Percentiles rank a stretch among this genome's conserved stretches.
phyloP scores from a whole-genome alignment of 2,329 filamentous ascomycete genomes.

The Colletotrichum zoysiae region DNA sequence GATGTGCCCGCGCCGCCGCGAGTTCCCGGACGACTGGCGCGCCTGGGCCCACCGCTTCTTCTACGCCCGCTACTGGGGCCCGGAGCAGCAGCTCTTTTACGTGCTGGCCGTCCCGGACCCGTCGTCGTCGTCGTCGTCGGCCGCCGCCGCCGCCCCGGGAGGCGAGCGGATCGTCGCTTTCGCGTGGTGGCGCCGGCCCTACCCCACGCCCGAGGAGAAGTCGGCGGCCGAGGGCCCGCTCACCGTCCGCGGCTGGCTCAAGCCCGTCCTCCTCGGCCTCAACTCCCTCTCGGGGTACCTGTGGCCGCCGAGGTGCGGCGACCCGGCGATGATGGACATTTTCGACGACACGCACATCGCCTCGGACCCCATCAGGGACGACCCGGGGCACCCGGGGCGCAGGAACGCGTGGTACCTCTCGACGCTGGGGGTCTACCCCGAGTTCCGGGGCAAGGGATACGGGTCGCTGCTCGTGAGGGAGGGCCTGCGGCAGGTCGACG shows the following conservation, averaged over 20 bases:
- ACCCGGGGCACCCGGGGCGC: constrained; percentile 48
- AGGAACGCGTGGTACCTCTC: constrained; percentile 53
- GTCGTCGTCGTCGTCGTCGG: constrained; percentile 7
- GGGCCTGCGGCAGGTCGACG: constrained; percentile 48
- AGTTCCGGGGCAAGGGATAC: constrained; percentile 49
- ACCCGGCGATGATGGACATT: constrained; percentile 42
- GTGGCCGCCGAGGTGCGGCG: constrained; percentile 44
- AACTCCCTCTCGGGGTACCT: constrained; percentile 47
- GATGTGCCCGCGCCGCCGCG: constrained; percentile 49
- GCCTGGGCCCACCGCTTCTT: constrained; percentile 48
- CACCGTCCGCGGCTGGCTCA: constrained; percentile 47
- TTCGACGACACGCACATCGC: constrained; percentile 47
- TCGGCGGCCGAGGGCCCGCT: constrained; percentile 36
- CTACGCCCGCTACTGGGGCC: constrained; percentile 50
- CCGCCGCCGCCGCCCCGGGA: too few species aligned
- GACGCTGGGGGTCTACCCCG: constrained; percentile 50
- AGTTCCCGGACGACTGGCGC: constrained; percentile 43
- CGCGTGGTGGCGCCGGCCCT: constrained; percentile 51
- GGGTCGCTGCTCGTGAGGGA: constrained; percentile 49
- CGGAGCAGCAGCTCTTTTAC: constrained; percentile 46
- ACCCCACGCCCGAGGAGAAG: constrained; percentile 26
- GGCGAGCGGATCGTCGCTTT: constrained; percentile 47
- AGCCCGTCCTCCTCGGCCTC: constrained; percentile 46
- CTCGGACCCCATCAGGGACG: constrained; percentile 45
- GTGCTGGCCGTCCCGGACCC: constrained; percentile 47